A percentile compares a stretch with the other conserved stretches of the same genome.
Conservation (phyloP, 2,329 filamentous ascomycete genomes). For the Xylariaceae sp. region DNA sequence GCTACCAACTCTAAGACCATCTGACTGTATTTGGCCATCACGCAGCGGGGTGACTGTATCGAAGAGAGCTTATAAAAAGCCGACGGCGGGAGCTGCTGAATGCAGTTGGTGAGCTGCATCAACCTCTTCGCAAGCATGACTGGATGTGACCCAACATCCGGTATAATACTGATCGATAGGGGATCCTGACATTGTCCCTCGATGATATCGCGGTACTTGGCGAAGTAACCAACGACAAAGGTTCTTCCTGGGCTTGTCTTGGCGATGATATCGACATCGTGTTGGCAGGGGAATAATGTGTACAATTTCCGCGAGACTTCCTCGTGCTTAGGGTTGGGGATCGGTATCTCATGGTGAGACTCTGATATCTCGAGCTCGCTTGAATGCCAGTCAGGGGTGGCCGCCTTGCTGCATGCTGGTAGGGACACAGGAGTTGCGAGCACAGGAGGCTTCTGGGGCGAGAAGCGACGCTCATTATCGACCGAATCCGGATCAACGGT, state of each 20-base stretch:
- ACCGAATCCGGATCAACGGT: conserved; percentile 27
- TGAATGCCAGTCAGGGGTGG: not conserved
- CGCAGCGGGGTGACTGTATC: conserved; percentile 20
- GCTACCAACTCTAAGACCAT: conserved; percentile 38
- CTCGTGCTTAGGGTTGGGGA: conserved; percentile 26
- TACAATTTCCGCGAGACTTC: conserved; percentile 32
- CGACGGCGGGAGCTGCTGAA: conserved; percentile 39
- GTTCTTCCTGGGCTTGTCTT: conserved; percentile 24
- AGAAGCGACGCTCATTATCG: conserved; percentile 28
- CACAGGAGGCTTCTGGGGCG: conserved; percentile 29
- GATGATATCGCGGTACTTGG: conserved; percentile 19
- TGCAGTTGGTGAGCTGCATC: conserved; percentile 38
- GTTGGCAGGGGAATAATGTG: conserved; percentile 32
- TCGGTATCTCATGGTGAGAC: conserved; percentile 21
- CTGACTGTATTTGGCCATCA: conserved; percentile 33
- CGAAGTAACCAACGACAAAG: conserved; percentile 31
- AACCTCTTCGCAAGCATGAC: conserved; percentile 43
- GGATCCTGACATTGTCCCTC: conserved; percentile 25
- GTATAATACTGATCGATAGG: conserved; percentile 27
- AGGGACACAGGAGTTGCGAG: conserved; percentile 26
- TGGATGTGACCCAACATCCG: conserved; percentile 37
- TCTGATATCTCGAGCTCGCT: conserved; percentile 15
- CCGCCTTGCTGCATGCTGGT: not conserved
- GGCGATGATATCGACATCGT: conserved; percentile 32
- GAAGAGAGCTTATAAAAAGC: conserved; percentile 29